phyloP scores from a whole-genome alignment of 106 monocot genomes.

The Acorus calamus region DNA sequence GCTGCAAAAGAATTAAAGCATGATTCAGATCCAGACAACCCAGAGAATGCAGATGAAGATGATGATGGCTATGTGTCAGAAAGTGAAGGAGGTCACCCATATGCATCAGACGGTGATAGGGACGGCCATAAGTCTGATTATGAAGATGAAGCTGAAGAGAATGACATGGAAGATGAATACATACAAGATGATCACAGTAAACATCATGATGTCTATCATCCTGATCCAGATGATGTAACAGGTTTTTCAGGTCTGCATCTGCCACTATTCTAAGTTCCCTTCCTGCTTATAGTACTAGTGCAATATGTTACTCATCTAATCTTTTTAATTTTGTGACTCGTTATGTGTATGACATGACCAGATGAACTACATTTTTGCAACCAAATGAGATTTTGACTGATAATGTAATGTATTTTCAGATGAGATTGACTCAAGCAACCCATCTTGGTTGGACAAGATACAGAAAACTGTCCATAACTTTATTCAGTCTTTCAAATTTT shows the following conservation, averaged over 20 bases:
- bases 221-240: constrained; percentile 37
- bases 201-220: too few species aligned
- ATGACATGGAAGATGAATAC: constrained; percentile 33
- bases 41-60: constrained; percentile 23
- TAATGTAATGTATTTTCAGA: constrained; percentile 15
- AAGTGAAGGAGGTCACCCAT: constrained; percentile 28
- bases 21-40: constrained; percentile 8
- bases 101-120: constrained; percentile 51
- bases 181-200: constrained; percentile 28
- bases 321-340: not conserved
- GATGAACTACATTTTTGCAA: not conserved
- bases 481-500: constrained; percentile 69
- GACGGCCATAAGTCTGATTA: constrained; percentile 32
- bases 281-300: not conserved
- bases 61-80: constrained; percentile 52
- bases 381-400: too few species aligned
- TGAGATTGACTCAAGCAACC: constrained; percentile 24
- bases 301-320: not conserved
- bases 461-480: constrained; percentile 63
- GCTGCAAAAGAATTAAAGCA: not conserved
- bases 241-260: constrained; percentile 42
- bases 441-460: constrained; percentile 73
- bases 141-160: constrained; percentile 38
- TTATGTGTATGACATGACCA: not conserved
- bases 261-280: not conserved